Base-by-base conservation (phyloP, 2,329 filamentous ascomycete genomes). In the Fusarium hainanense region DNA sequence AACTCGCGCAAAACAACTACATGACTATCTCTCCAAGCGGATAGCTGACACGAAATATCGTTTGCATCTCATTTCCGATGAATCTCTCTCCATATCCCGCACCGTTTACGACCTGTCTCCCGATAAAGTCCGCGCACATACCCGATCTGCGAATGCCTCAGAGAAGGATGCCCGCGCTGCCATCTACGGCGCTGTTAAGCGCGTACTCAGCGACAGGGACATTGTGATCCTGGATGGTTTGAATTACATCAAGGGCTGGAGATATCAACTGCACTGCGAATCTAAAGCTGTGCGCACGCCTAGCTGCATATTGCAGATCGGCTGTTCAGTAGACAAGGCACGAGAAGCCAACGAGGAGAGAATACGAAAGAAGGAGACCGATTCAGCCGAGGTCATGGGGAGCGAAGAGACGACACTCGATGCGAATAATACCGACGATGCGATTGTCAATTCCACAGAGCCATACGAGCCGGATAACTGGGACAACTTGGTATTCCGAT, bases 201-300 rank as follows among this genome's bases (percentile, higher is more conserved):
- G 93, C 44, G 86, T 90, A 50, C 84, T 97, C 30, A 89, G 87
- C 64, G 87, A 89, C 59, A 88, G 89, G 74, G 91, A 93, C 75
- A 89, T 97, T 61, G 92, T 96, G 54, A 88, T 97, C 48, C 87
- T 93, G 18, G 93, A 97, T 77, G 89, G 90, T 2, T 82, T 93
- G 64, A 96, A 96, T 80, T 97, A 96, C 80, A 97, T 97, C 82
- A 96, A 96, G 79, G 93, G 93, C 40, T 96, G 92, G 88, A 86
- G 93, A 50, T 97, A 97, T 78, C 93, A 97, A 83, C 83, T 97
- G 23, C 91, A 91, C 79, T 95, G 93, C 82, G 93, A 96, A 80
- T 89, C 93, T 40, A 96, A 96, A 80, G 93, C 93, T 49, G 82
- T 92, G 56, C 83, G 90, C 68, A 96, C 93, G 6, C 88, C 91